phyloP scores from a whole-genome alignment of 306 rosid species.

The Cyclanthera cordifolia region DNA sequence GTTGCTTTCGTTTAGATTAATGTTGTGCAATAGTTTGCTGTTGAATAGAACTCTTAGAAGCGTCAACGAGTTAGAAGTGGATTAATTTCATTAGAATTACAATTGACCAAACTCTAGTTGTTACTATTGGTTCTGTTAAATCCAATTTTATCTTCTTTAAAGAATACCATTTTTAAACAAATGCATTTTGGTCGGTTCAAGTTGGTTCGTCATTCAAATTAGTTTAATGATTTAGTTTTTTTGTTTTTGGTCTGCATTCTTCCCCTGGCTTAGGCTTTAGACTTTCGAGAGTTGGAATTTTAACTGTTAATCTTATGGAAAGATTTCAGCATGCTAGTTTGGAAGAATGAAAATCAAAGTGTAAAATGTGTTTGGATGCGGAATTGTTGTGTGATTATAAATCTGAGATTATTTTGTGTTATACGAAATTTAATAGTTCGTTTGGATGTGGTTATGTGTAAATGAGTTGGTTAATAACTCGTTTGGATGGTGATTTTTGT shows the following conservation, averaged over 20 bases:
- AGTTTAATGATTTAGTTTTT: neutral
- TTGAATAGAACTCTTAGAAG: neutral
- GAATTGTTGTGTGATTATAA: too few species aligned
- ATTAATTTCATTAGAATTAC: slow-evolving; percentile 7
- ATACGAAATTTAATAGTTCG: too few species aligned
- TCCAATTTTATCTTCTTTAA: slow-evolving; percentile 7
- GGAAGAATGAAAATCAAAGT: too few species aligned
- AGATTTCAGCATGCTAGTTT: neutral
- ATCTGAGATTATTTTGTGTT: too few species aligned
- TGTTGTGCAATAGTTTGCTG: neutral
- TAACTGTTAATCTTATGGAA: neutral
- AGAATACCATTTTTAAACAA: neutral
- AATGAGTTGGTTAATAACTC: too few species aligned
- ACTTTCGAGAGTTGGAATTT: too few species aligned
- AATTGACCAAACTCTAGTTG: neutral
- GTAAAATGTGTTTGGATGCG: too few species aligned
- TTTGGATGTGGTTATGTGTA: too few species aligned
- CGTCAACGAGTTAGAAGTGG: neutral
- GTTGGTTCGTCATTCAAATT: neutral
- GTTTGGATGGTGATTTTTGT: too few species aligned
- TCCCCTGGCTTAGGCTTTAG: too few species aligned
- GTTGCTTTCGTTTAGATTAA: neutral
- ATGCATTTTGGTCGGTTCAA: neutral
- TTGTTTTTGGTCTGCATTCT: neutral
- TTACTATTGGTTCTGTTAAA: neutral